These are phyloP conservation scores for Posidonia australis DNA, from an alignment of 106 monocot genomes.

Conservation along the genomic window DNA sequence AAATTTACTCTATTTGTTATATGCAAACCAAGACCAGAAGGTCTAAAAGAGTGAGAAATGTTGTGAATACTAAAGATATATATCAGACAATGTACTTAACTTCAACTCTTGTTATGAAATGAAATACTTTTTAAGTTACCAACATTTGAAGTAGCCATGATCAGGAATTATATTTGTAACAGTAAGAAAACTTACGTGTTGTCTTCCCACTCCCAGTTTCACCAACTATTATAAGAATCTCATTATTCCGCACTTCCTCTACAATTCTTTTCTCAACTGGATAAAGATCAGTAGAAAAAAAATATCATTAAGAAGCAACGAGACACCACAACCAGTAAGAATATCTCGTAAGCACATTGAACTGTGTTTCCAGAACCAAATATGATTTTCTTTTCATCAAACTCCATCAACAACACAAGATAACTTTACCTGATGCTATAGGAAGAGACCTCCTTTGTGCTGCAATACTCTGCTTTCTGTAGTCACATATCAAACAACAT, in stretches of 20 bases:
- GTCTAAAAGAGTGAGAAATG: too few species aligned
- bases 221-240: slow-evolving; percentile 73
- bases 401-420: background rate
- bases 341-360: background rate
- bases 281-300: background rate
- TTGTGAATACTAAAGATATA: too few species aligned
- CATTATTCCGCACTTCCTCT: slow-evolving; percentile 74
- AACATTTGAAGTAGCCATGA: background rate
- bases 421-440: slow-evolving; percentile 49
- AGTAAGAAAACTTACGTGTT: slow-evolving; percentile 48
- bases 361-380: background rate
- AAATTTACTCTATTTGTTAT: too few species aligned
- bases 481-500: background rate
- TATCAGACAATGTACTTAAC: too few species aligned
- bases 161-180: too few species aligned
- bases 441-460: slow-evolving; percentile 65
- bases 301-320: background rate
- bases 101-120: too few species aligned
- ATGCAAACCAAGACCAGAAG: too few species aligned
- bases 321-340: background rate
- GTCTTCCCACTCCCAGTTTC: slow-evolving; percentile 99
- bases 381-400: background rate
- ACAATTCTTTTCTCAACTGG: slow-evolving; percentile 63
- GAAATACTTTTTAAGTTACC: too few species aligned
- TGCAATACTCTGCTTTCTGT: background rate